Base-by-base conservation (phyloP, 805 yeast genomes). In the Yamadazyma tumulicola region DNA sequence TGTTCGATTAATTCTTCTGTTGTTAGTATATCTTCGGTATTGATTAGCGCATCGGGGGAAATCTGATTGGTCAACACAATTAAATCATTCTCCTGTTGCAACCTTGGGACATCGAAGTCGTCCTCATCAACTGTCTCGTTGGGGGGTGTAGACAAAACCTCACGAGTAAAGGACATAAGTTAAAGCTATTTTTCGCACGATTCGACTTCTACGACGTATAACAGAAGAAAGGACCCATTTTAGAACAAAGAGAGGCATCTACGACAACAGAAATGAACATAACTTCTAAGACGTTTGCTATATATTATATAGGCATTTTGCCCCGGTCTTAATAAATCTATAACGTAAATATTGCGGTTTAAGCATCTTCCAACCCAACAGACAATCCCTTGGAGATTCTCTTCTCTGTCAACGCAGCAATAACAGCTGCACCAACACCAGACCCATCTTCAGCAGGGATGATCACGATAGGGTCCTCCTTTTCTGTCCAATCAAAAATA, bases 371-470 rank as follows among this genome's bases (percentile, higher is more conserved):
- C 26, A 38, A 19, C 17, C 91, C 91, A 42, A 84, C 81, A 42
- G 86, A 77, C 52, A 73, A 61, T 30, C 91, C 91, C 41, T 75
- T 70, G 46, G 67, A 72, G 53, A 81, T 69, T 69, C 98, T 81
- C 60, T 77, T 72, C 61, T 83, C 77, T 38, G 97, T 83, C 62
- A 91, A 75, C 28, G 97, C 97, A 36, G 98, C 97, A 65, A 93
- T 91, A 52, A 91, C 76, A 34, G 97, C 98, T 37, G 98, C 98
- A 58, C 98, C 98, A 31, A 86, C 96, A 69, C 97, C 97, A 24
- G 93, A 83, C 52, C 98, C 98, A 68, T 93, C 98, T 68, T 91
- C 96, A 46, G 98, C 97, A 39, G 94, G 85, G 26, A 82, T 85
- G 48, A 89, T 79, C 45, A 73, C 65, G 54, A 93, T 80, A 46